Conservation (phyloP, 148 eudicot species). For the Bassia scoparia region DNA sequence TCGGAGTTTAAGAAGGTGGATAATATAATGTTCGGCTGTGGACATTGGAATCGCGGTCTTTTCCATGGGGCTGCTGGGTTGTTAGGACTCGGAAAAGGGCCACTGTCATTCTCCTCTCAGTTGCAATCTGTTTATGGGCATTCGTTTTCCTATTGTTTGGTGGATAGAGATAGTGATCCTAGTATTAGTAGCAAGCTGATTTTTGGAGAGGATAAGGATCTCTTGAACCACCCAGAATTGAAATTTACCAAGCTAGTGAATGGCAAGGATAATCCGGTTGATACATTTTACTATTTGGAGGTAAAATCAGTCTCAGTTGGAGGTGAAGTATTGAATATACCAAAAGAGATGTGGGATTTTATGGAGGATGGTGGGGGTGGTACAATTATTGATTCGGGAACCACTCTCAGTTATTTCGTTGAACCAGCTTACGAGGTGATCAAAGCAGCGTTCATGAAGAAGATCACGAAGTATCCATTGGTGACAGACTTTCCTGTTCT, state of each 20-base stretch:
- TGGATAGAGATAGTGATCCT: constrained; percentile 66
- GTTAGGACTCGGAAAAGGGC: constrained; percentile 87
- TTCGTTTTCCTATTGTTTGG: constrained; percentile 90
- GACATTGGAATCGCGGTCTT: constrained; percentile 94
- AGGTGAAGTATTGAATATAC: constrained; percentile 57
- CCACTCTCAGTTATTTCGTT: constrained; percentile 74
- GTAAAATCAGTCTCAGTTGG: constrained; percentile 61
- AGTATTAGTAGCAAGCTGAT: constrained; percentile 87
- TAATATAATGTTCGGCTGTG: constrained; percentile 91
- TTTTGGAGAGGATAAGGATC: constrained; percentile 76
- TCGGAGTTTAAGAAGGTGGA: constrained; percentile 52
- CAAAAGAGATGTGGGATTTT: constrained; percentile 60
- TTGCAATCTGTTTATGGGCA: constrained; percentile 75
- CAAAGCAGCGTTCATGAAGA: constrained; percentile 56
- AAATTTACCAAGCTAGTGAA: constrained; percentile 58
- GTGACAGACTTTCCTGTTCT: constrained; percentile 63
- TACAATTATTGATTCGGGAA: constrained; percentile 90
- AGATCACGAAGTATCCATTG: constrained; percentile 44
- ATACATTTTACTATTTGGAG: constrained; percentile 74
- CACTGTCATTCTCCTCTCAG: constrained; percentile 85
- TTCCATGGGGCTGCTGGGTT: constrained; percentile 97
- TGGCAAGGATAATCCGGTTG: constrained; percentile 56
- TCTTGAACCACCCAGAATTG: constrained; percentile 49
- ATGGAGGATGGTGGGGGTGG: constrained; percentile 67
- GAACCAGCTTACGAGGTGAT: constrained; percentile 70